Base-by-base conservation (phyloP, 352 stramenopile species). In the Ophiocytium majus region DNA sequence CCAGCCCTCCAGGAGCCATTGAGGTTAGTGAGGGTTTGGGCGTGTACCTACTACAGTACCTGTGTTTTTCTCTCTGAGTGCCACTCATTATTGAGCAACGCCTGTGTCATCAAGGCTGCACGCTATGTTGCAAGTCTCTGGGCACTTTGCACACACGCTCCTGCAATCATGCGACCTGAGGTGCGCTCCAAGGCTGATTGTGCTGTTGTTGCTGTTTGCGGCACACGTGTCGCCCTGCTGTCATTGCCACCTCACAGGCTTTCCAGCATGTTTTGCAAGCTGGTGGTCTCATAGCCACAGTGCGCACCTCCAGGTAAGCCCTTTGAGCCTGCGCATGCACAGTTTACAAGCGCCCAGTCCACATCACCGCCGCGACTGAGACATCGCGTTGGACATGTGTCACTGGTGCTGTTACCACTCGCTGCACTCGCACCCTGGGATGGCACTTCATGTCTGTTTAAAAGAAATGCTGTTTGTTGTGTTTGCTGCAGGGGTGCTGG, bases 401-500 rank as follows among this genome's bases (percentile, higher is more conserved):
- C 37, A 34, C 10, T 49, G 37, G 35, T 28, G 14, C 19, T 81
- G 28, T 1, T 32, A 36, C 5, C 31, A 49, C 10, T 14, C 17
- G 32, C 43, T 84, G 50, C 57, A 31, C 0, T 82, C 32, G 19
- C 43, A n/a, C 82, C 35, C 31, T 79, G 32, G 23, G 0, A 5
- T 82, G 5, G 23, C 50, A 0, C 0, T 33, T 34, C 31, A 43
- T 82, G 37, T 32, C 31, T 82, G 34, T 84, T 43, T 74, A 63
- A 14, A 78, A 80, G 49, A n/a, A n/a, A 50, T 33, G n/a, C 23
- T 83, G 32, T 50, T 9, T 5, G 37, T 32, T 14, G 31, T 71
- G 78, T 81, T 19, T 79, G 31, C 74, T 75, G 0, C 83, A 87
- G 92, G 74, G 92, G 92, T 33, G 92, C 93, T 75, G 89, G 93